These are phyloP conservation scores for Penicillium riverlandense DNA, from an alignment of 495 filamentous ascomycete genomes.

Conservation along the genomic window DNA sequence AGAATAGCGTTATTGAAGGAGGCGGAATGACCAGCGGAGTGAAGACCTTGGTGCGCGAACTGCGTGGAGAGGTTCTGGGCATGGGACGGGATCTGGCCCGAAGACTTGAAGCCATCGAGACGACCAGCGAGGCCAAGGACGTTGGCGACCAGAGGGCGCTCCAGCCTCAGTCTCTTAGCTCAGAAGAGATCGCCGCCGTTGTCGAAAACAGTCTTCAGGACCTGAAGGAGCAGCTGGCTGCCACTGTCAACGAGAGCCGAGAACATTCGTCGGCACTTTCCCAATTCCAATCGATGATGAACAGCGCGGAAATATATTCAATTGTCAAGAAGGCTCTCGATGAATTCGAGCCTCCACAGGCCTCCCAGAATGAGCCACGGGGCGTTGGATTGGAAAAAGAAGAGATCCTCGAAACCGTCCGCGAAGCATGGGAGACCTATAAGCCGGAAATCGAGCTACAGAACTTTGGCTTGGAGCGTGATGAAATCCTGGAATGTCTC, in stretches of 20 bases:
- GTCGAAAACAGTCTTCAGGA: conserved; percentile 73
- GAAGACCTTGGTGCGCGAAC: conserved; percentile 79
- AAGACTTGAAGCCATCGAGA: conserved; percentile 64
- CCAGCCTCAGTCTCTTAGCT: conserved; percentile 41
- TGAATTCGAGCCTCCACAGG: conserved; percentile 44
- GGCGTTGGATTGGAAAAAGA: conserved; percentile 54
- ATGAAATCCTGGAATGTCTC: conserved; percentile 79
- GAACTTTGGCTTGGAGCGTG: conserved; percentile 79
- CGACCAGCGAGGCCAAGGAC: conserved; percentile 18
- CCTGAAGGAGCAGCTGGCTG: conserved; percentile 72
- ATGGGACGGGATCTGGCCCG: conserved; percentile 85
- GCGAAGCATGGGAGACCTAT: conserved; percentile 84
- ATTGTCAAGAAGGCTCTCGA: conserved; percentile 71
- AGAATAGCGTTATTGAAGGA: conserved; percentile 76
- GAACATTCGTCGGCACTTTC: conserved; percentile 52
- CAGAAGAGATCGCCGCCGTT: conserved; percentile 67
- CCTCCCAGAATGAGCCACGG: conserved; percentile 21
- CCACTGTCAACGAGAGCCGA: conserved; percentile 65
- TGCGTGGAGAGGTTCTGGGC: conserved; percentile 85
- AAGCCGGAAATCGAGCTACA: conserved; percentile 87
- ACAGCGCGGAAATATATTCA: conserved; percentile 73
- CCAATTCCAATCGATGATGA: conserved; percentile 47
- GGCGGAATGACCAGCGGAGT: conserved; percentile 84
- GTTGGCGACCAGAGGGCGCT: conserved; percentile 14
- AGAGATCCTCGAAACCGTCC: conserved; percentile 76